Conservation (phyloP, 2,329 filamentous ascomycete species). For the Talaromyces pinophilus region DNA sequence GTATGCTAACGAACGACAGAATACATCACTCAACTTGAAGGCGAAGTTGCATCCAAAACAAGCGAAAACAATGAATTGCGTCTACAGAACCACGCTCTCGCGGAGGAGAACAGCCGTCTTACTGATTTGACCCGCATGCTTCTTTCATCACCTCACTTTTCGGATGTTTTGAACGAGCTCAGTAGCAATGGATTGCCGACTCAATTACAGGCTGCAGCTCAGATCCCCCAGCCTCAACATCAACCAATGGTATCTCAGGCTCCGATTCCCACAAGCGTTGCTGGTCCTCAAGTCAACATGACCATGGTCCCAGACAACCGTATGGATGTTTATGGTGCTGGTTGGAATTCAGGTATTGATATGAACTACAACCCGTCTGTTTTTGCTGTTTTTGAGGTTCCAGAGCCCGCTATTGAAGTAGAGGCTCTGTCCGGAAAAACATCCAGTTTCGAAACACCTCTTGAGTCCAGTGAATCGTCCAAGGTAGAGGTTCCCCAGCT, state of each 20-base stretch:
- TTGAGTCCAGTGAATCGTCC: slow-evolving; percentile 39
- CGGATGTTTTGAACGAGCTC: slow-evolving; percentile 72
- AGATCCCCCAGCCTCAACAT: slow-evolving; percentile 37
- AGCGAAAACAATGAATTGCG: slow-evolving; percentile 81
- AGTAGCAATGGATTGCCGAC: slow-evolving; percentile 58
- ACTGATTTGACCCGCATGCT: slow-evolving; percentile 79
- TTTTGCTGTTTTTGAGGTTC: slow-evolving; percentile 71
- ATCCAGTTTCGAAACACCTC: slow-evolving; percentile 54
- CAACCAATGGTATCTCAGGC: slow-evolving; percentile 45
- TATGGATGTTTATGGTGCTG: slow-evolving; percentile 57
- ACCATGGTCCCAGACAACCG: slow-evolving; percentile 79
- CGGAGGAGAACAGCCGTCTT: slow-evolving; percentile 81
- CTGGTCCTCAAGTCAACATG: slow-evolving; percentile 68
- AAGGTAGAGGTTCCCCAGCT: slow-evolving; percentile 55
- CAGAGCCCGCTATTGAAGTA: slow-evolving; percentile 63
- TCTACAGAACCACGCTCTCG: slow-evolving; percentile 75
- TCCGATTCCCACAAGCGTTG: slow-evolving; percentile 52
- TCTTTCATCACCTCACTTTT: slow-evolving; percentile 78
- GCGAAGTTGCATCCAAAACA: slow-evolving; percentile 79
- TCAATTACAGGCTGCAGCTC: slow-evolving; percentile 39
- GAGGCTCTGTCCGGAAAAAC: slow-evolving; percentile 71
- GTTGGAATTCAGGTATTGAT: slow-evolving; percentile 51
- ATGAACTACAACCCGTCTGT: slow-evolving; percentile 48
- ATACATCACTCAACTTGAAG: slow-evolving; percentile 93
- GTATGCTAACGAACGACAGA: slow-evolving; percentile 57